phyloP scores from a whole-genome alignment of 83 land plant species.

The Thuja plicata region DNA sequence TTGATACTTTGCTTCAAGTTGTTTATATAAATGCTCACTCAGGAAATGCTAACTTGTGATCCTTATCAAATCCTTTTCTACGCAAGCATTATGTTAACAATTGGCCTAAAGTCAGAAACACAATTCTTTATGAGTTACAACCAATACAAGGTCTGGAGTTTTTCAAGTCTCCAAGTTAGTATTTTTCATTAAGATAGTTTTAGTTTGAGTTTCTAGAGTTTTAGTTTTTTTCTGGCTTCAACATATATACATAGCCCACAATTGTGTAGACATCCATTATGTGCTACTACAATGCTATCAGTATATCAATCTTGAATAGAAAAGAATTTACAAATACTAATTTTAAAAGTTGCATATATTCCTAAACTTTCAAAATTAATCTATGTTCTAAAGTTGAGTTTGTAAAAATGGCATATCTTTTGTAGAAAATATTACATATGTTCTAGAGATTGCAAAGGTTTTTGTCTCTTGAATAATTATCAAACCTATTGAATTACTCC shows the following conservation, averaged over 20 bases:
- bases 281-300: background rate
- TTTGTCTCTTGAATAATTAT: no score
- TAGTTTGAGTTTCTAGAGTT: background rate
- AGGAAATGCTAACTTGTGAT: constrained; percentile 2
- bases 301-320: background rate
- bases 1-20: constrained; percentile 1
- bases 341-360: background rate
- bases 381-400: background rate
- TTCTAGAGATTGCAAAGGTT: no score
- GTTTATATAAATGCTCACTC: background rate
- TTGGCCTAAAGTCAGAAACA: constrained; percentile 84
- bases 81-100: constrained; percentile 85
- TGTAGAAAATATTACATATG: background rate
- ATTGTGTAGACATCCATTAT: background rate
- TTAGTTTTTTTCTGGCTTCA: no score
- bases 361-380: background rate
- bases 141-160: constrained; percentile 70
- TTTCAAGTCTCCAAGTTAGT: background rate
- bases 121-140: constrained; percentile 85
- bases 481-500: no score
- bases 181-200: background rate
- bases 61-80: constrained; percentile 81
- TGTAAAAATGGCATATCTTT: background rate
- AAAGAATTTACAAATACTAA: background rate
- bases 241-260: background rate